phyloP scores from a whole-genome alignment of 2,329 filamentous ascomycete genomes.

The Hansfordia pulvinata region DNA sequence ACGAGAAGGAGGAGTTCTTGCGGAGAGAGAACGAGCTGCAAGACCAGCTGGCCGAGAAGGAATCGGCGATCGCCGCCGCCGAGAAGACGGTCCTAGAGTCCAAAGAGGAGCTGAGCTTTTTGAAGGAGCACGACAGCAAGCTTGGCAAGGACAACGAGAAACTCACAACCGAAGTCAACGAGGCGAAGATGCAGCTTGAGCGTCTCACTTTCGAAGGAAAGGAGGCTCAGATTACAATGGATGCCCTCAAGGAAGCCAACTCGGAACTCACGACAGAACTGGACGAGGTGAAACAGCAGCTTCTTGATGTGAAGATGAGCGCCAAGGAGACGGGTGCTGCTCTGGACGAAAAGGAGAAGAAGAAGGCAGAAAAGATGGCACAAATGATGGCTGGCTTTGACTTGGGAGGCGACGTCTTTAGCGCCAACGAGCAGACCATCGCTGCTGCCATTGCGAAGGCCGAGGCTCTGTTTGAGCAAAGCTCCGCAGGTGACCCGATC shows the following conservation, averaged over 20 bases:
- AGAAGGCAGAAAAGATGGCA: conserved; percentile 98
- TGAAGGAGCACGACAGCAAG: conserved; percentile 77
- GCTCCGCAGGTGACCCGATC: conserved; percentile 63
- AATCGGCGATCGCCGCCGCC: conserved; percentile 62
- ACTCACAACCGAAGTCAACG: conserved; percentile 74
- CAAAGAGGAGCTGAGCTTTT: conserved; percentile 70
- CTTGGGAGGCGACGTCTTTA: conserved; percentile 83
- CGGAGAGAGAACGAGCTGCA: conserved; percentile 93
- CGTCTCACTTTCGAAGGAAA: conserved; percentile 92
- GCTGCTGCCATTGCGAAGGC: conserved; percentile 73
- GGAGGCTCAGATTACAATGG: conserved; percentile 95
- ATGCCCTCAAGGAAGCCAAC: conserved; percentile 92
- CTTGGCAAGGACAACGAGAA: conserved; percentile 84
- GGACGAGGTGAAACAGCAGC: conserved; percentile 90
- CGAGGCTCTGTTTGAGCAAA: conserved; percentile 65
- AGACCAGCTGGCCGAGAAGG: conserved; percentile 88
- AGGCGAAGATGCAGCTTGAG: conserved; percentile 93
- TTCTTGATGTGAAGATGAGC: conserved; percentile 91
- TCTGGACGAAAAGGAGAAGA: conserved; percentile 93
- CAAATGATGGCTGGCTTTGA: conserved; percentile 99
- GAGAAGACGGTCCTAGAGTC: conserved; percentile 73
- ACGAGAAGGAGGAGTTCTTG: conserved; percentile 92
- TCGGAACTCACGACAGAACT: conserved; percentile 81
- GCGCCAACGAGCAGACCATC: conserved; percentile 79
- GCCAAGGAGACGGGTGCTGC: conserved; percentile 85